Evolutionary conservation across 257 asterid genomes (phyloP), one percentile per base, ranked within the genome.

Genomic region (Nicotiana sylvestris): DNA sequence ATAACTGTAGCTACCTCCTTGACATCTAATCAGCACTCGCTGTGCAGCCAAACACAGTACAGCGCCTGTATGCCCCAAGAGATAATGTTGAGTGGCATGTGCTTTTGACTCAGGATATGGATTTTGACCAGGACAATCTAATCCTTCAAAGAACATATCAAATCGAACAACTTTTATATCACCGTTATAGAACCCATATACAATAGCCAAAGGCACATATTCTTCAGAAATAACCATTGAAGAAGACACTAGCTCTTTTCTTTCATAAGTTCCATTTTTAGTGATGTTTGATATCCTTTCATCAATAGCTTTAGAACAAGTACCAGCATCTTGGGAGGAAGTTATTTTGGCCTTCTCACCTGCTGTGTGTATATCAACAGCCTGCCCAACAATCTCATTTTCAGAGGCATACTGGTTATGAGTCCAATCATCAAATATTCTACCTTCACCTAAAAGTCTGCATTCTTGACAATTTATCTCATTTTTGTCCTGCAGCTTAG

Each of bases 21-120:
- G 87, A 69, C 91, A 84, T 82, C 76, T 83, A 83, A 82, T 90
- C 87, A 85, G 90, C 91, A 87, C 91, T 65, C 78, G 89, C 84
- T 93, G 98, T 72, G 97, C 91, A 81, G 99, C 99, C 89, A 96
- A 91, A 88, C 99, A 93, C 78, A 96, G 91, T 46, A 96, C 94
- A 85, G 97, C 95, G 80, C 95, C 98, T 8, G 82, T 88, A 85
- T 96, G 99, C 79, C 99, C 99, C 66, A 85, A 83, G 83, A 96
- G 94, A 87, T 61, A 86, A 70, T 82, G 88, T 69, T 85, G 91
- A 77, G 89, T 76, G 84, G 86, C 89, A 70, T 83, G 85, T 76
- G 89, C 81, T 76, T 82, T 85, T 83, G 87, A 82, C 82, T 83
- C 84, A 27, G 81, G 84, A 76, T 64, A 74, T 9, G 85, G 81